These are phyloP conservation scores for Fusarium dlaminii DNA, from an alignment of 2,329 filamentous ascomycete genomes.

Conservation along the genomic window DNA sequence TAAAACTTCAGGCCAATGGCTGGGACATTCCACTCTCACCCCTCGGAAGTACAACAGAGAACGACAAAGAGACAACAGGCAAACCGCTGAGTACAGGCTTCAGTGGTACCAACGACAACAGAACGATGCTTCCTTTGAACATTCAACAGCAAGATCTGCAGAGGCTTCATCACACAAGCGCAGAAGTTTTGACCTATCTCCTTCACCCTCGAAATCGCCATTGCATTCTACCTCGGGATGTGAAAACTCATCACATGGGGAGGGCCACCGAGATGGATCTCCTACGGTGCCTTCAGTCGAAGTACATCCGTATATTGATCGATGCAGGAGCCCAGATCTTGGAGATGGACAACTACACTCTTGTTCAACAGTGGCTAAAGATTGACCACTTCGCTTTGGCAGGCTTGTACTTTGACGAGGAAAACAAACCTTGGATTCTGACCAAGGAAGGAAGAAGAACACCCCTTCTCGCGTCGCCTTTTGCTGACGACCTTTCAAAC, in stretches of 20 bases:
- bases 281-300: slow-evolving; percentile 16
- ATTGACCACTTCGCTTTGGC: slow-evolving; percentile 56
- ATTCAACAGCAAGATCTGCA: slow-evolving; percentile 70
- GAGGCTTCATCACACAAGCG: slow-evolving; percentile 67
- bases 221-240: slow-evolving; percentile 51
- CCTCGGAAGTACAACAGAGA: background rate
- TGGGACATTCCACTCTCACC: slow-evolving; percentile 71
- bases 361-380: slow-evolving; percentile 62
- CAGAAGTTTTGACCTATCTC: slow-evolving; percentile 69
- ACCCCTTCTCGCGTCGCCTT: slow-evolving; percentile 33
- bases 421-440: slow-evolving; percentile 34
- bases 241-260: slow-evolving; percentile 55
- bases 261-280: slow-evolving; percentile 46
- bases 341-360: slow-evolving; percentile 64
- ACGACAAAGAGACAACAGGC: background rate
- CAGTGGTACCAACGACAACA: slow-evolving; percentile 76
- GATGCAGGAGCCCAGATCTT: slow-evolving; percentile 72
- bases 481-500: slow-evolving; percentile 28
- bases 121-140: slow-evolving; percentile 66
- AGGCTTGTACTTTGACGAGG: slow-evolving; percentile 61
- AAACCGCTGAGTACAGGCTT: slow-evolving; percentile 70
- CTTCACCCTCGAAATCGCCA: slow-evolving; percentile 61
- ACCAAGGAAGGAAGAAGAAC: slow-evolving; percentile 26
- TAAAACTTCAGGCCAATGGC: slow-evolving; percentile 72
- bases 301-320: slow-evolving; percentile 63